Percentiles rank a stretch among this genome's conserved stretches.
Evolutionary conservation across 2,329 filamentous ascomycete species (phyloP).

Genomic region (Clarireedia monteithiana): DNA sequence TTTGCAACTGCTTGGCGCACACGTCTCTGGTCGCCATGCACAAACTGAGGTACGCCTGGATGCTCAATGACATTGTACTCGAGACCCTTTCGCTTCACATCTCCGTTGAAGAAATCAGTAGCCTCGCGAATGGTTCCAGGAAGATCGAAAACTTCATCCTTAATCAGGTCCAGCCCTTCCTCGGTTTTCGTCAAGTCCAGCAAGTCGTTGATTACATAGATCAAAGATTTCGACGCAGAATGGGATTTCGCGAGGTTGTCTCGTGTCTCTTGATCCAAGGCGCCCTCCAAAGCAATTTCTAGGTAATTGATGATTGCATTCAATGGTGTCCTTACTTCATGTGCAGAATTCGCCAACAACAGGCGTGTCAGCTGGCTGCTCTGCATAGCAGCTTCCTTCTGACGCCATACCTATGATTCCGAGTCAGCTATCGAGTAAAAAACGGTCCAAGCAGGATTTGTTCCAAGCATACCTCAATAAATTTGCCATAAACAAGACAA

Average conservation of each 20-base stretch:
- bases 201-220: slow-evolving; percentile 90
- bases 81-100: slow-evolving; percentile 70
- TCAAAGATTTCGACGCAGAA: slow-evolving; percentile 84
- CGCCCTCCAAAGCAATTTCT: slow-evolving; percentile 80
- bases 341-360: slow-evolving; percentile 78
- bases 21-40: slow-evolving; percentile 71
- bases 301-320: slow-evolving; percentile 95
- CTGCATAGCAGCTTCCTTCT: slow-evolving; percentile 79
- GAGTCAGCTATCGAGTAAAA: not conserved
- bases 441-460: not conserved
- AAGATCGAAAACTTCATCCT: slow-evolving; percentile 74
- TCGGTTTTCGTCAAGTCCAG: slow-evolving; percentile 84
- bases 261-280: slow-evolving; percentile 70
- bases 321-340: slow-evolving; percentile 82
- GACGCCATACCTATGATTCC: slow-evolving; percentile 68
- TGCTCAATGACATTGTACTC: slow-evolving; percentile 60
- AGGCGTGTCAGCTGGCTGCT: slow-evolving; percentile 74
- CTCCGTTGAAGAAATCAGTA: slow-evolving; percentile 63
- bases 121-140: slow-evolving; percentile 66
- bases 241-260: slow-evolving; percentile 81
- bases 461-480: slow-evolving; percentile 61
- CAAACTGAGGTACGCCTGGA: slow-evolving; percentile 58
- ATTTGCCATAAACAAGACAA: slow-evolving; percentile 75
- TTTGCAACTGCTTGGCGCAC: slow-evolving; percentile 81
- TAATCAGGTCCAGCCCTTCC: slow-evolving; percentile 69